These are phyloP conservation scores for Epichloe brachyelytri DNA, from an alignment of 2,329 filamentous ascomycete species.

Conservation along the genomic window DNA sequence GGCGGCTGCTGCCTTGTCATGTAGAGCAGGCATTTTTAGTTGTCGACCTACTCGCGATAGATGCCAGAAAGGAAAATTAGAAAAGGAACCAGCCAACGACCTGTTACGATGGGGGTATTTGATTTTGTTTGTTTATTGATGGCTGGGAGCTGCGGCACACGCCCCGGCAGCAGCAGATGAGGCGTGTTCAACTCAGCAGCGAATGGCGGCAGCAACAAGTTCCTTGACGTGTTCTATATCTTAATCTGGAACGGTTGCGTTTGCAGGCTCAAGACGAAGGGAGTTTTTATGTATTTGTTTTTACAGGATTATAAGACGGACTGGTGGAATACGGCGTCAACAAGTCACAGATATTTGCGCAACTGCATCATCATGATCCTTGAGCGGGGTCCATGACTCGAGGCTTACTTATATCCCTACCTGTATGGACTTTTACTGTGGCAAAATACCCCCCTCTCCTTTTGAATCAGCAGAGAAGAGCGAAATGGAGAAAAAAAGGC, in stretches of 20 bases:
- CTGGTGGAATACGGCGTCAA: conserved; percentile 1
- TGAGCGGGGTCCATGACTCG: neutral
- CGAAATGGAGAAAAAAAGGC: neutral
- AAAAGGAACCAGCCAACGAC: conserved; percentile 4
- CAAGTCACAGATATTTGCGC: neutral
- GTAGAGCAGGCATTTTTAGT: conserved; percentile 34
- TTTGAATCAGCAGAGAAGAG: conserved; percentile 1
- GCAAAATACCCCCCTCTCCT: neutral
- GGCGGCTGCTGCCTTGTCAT: conserved; percentile 92
- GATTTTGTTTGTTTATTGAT: conserved; percentile 2
- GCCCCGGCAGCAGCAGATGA: neutral
- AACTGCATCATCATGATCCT: conserved; percentile 1
- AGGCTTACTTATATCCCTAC: neutral
- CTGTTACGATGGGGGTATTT: conserved; percentile 3
- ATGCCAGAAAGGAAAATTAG: conserved; percentile 3
- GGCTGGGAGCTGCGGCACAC: neutral
- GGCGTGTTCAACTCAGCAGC: neutral
- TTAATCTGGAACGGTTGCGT: conserved; percentile 1
- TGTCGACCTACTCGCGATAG: conserved; percentile 2
- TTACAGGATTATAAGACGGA: neutral
- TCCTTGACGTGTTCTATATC: conserved; percentile 3
- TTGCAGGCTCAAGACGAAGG: neutral
- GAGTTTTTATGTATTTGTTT: neutral
- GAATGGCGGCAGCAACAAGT: neutral
- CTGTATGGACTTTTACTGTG: neutral